Percentiles rank a stretch among this genome's conserved stretches.
Conservation (phyloP, 805 yeast genomes). For the Candida jianshihensis region DNA sequence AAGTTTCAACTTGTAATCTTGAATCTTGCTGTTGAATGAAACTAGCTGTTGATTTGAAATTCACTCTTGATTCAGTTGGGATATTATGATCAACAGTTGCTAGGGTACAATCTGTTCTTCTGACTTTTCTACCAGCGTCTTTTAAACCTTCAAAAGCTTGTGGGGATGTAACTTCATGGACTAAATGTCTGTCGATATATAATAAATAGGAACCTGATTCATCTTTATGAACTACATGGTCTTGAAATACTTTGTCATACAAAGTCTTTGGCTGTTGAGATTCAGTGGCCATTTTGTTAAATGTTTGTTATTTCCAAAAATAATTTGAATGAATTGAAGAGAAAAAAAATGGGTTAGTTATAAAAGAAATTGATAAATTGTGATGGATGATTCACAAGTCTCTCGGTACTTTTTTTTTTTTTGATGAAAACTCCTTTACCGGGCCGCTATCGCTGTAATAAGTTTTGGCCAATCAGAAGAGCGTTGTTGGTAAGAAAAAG, state of each 20-base stretch:
- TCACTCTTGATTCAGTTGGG: conserved; percentile 84
- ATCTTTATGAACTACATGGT: conserved; percentile 87
- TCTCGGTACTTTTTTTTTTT: background rate
- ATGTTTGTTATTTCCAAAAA: background rate
- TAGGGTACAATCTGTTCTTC: conserved; percentile 88
- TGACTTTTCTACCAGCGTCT: conserved; percentile 80
- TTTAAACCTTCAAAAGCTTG: conserved; percentile 96
- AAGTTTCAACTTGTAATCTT: conserved; percentile 82
- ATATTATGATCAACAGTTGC: conserved; percentile 97
- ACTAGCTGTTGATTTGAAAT: conserved; percentile 63
- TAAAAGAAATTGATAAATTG: background rate
- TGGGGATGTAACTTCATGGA: conserved; percentile 98
- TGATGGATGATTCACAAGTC: conserved; percentile 1
- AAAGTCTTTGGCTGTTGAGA: conserved; percentile 55
- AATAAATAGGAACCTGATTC: conserved; percentile 81
- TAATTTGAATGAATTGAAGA: background rate
- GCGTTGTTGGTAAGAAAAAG: conserved; percentile 5
- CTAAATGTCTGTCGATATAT: conserved; percentile 94
- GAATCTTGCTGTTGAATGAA: conserved; percentile 91
- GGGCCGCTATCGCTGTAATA: conserved; percentile 6
- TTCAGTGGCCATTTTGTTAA: conserved; percentile 25
- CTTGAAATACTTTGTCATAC: conserved; percentile 94
- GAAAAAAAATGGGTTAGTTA: background rate
- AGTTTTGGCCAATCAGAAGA: conserved; percentile 11
- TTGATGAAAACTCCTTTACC: conserved; percentile 1